Base-by-base conservation (phyloP, 2,329 filamentous ascomycete genomes). In the Neonectria magnoliae region DNA sequence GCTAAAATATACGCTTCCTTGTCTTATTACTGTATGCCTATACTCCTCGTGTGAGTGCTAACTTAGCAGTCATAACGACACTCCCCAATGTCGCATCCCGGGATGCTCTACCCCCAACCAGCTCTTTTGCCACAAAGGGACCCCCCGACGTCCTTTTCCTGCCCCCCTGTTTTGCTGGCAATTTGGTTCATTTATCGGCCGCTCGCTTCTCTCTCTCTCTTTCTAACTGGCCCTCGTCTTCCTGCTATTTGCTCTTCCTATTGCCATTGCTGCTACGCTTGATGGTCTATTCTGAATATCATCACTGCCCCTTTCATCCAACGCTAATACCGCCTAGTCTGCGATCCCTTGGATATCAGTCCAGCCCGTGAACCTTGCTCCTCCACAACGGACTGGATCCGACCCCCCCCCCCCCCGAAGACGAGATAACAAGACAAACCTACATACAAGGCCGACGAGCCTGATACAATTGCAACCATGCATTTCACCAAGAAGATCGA, bases 401-500 rank as follows among this genome's bases (percentile, higher is more conserved):
- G 71, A 63, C 56, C 27, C 25, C n/a, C 48, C n/a, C n/a, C n/a
- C n/a, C n/a, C n/a, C n/a, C n/a, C n/a, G n/a, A 33, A 60, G 18
- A 57, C 44, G 41, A 62, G 18, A 54, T 16, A 57, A 36, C 44
- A 27, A 36, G 13, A 47, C 58, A 62, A 55, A 50, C 25, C 53
- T 48, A 29, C 25, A 62, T 53, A 38, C 25, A 64, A 45, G 38
- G n/a, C 18, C 25, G 57, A 62, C 41, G 38, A 52, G 38, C 62
- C 56, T 52, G 50, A 20, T 58, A 22, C 20, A 16, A 2, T 5
- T 65, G 63, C 51, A 67, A 77, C 47, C 36, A 88, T 88, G 86
- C 81, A 84, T 73, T 83, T 88, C 74, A 85, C 83, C 81, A 97
- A 97, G 85, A 97, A 97, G 79, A 89, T 98, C 78, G 95, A 94